Base-by-base conservation (phyloP, 768 basidiomycete species). In the Phylloporus rhodoxanthus region DNA sequence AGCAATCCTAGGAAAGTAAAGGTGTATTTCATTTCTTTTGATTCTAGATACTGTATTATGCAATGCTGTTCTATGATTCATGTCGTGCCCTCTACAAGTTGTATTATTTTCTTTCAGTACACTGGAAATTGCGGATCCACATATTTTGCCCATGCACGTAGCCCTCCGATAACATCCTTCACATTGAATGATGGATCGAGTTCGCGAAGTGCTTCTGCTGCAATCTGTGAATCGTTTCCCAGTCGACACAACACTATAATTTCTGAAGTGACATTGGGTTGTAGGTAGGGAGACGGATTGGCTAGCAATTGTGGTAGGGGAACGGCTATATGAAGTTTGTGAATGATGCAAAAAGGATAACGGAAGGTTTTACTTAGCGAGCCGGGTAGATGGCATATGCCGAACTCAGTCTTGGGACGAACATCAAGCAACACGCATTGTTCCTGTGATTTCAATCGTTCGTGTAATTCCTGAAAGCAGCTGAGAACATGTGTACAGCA, bases 211-310 rank as follows among this genome's bases (percentile, higher is more conserved):
- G 68, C 70, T 30, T 81, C 73, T 0, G 82, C 92, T 26, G 93
- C 95, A 17, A 90, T 77, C 64, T 91, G 89, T 1, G 91, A 95
- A 65, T 97, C 95, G 60, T 97, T 98, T 5, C 95, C 94, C 19
- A 91, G 72, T 26, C 91, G 78, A 67, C 94, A 98, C 23, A 96
- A 67, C 15, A 96, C 70, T 52, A 82, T 82, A 15, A 63, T 41
- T 8, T 72, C 65, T 9, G 56, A 63, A 17, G 52, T 46, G 23
- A 51, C 42, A 34, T 61, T 54, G 3, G 54, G 33, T 6, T 70
- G 59, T n/a, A 81, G 43, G 46, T 72, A 65, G 1, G 67, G 57
- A n/a, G 64, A 54, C 1, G 91, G 92, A 47, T 82, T 70, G 3
- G 78, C 75, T 1, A 86, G 70, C 3, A 94, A 71, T 36, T 77